Evolutionary conservation across 352 stramenopile genomes (phyloP).

Genomic region (Pythium scleroteichum): DNA sequence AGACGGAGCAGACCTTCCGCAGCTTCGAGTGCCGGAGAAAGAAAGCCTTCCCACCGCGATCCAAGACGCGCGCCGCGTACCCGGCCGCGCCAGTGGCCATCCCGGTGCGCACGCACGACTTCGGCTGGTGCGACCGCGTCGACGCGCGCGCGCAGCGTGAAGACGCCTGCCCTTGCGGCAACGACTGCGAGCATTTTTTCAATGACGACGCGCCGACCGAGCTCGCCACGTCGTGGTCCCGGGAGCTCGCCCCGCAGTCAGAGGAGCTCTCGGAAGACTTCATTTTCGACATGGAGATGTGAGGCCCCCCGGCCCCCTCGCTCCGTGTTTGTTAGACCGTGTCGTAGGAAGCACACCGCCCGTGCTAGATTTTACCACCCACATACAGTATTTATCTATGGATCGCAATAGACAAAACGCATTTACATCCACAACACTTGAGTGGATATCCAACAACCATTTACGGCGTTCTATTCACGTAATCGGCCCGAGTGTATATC

Average conservation of each 20-base stretch:
- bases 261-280: conserved; percentile 43
- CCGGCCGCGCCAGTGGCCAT: conserved; percentile 32
- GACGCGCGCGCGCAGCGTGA: conserved; percentile 33
- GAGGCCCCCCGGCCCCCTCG: conserved; percentile 13
- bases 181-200: conserved; percentile 41
- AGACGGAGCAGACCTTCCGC: conserved; percentile 56
- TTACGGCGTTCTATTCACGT: too few species aligned
- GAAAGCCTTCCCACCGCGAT: conserved; percentile 39
- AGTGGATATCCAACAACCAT: too few species aligned
- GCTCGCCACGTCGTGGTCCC: conserved; percentile 10
- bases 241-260: conserved; percentile 7
- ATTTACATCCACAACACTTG: too few species aligned
- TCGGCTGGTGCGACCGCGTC: conserved; percentile 44
- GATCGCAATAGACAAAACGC: not conserved
- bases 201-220: conserved; percentile 16
- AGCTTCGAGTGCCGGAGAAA: conserved; percentile 52
- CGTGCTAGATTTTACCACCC: conserved; percentile 4
- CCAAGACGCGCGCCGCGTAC: conserved; percentile 15
- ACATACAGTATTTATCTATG: conserved; percentile 6
- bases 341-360: conserved; percentile 8
- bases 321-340: conserved; percentile 1
- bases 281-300: conserved; percentile 76
- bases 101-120: conserved; percentile 41
- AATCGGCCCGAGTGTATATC: too few species aligned
- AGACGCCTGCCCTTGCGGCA: conserved; percentile 44